Percentiles rank a stretch among this genome's conserved stretches.
These are phyloP conservation scores for Phytophthora ramorum DNA, from an alignment of 352 stramenopile species.

Conservation along the genomic window DNA sequence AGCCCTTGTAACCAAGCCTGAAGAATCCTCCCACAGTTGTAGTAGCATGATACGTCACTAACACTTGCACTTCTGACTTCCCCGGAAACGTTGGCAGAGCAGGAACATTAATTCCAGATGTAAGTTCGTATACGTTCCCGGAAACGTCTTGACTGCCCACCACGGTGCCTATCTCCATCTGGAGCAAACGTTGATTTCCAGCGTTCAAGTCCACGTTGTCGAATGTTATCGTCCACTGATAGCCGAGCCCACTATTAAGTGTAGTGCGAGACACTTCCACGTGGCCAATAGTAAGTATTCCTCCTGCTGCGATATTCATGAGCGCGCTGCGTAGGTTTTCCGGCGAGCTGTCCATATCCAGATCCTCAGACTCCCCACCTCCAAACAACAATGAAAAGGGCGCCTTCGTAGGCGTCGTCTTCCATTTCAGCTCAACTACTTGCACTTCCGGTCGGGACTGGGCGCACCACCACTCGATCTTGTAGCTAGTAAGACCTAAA, in stretches of 20 bases:
- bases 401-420: constrained; percentile 49
- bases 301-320: constrained; percentile 82
- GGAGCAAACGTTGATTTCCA: constrained; percentile 71
- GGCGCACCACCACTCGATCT: constrained; percentile 84
- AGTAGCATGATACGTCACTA: constrained; percentile 61
- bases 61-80: constrained; percentile 73
- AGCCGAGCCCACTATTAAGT: constrained; percentile 67
- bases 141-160: constrained; percentile 39
- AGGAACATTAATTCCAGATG: constrained; percentile 50
- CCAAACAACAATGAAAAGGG: constrained; percentile 83
- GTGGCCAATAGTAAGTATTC: constrained; percentile 35
- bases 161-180: constrained; percentile 47
- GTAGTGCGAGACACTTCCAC: constrained; percentile 70
- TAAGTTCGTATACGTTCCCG: constrained; percentile 57
- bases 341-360: constrained; percentile 74
- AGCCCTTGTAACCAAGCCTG: constrained; percentile 78
- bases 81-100: constrained; percentile 53
- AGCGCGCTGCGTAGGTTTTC: constrained; percentile 87
- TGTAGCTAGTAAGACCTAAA: constrained; percentile 74
- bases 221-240: constrained; percentile 85
- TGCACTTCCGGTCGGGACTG: constrained; percentile 72
- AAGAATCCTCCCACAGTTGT: constrained; percentile 67
- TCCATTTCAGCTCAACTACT: constrained; percentile 88
- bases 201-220: constrained; percentile 40
- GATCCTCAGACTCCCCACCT: constrained; percentile 60